Percentiles rank a stretch among this genome's conserved stretches.
Evolutionary conservation across 2,329 filamentous ascomycete genomes (phyloP).

Genomic region (Aureobasidium sp.): DNA sequence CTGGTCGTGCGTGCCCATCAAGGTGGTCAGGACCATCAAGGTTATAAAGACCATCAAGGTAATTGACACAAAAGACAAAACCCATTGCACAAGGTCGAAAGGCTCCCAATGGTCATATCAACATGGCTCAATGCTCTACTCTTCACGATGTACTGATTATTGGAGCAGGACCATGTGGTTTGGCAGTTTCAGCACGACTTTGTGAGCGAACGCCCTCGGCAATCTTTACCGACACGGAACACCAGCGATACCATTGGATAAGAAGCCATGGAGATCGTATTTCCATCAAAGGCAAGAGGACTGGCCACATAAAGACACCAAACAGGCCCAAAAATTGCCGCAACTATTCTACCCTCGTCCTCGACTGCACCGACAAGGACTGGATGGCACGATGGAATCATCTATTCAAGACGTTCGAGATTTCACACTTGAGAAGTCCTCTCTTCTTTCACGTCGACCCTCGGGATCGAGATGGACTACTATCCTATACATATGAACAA

Average conservation of each 20-base stretch:
- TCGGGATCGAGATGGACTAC: slow-evolving; percentile 61
- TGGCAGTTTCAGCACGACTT: slow-evolving; percentile 64
- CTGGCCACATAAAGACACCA: slow-evolving; percentile 32
- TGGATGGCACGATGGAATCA: slow-evolving; percentile 68
- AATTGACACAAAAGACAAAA: neutral
- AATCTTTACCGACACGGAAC: slow-evolving; percentile 76
- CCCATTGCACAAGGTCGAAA: too few species aligned
- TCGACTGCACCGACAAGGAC: slow-evolving; percentile 54
- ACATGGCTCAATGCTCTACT: neutral
- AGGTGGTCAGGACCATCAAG: neutral
- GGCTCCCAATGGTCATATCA: neutral
- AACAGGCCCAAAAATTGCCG: slow-evolving; percentile 20
- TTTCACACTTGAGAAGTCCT: slow-evolving; percentile 64
- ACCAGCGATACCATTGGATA: slow-evolving; percentile 74
- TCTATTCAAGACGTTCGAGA: slow-evolving; percentile 60
- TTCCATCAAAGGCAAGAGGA: slow-evolving; percentile 47
- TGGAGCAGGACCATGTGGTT: slow-evolving; percentile 66
- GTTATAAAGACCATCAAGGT: neutral
- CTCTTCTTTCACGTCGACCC: slow-evolving; percentile 82
- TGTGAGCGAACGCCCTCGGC: slow-evolving; percentile 66
- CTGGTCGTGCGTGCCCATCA: neutral
- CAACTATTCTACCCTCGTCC: slow-evolving; percentile 47
- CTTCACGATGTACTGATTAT: slow-evolving; percentile 46
- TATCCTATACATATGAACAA: slow-evolving; percentile 58
- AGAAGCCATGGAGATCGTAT: slow-evolving; percentile 54